phyloP scores from a whole-genome alignment of 257 asterid species.

The Solanum bukasovii region DNA sequence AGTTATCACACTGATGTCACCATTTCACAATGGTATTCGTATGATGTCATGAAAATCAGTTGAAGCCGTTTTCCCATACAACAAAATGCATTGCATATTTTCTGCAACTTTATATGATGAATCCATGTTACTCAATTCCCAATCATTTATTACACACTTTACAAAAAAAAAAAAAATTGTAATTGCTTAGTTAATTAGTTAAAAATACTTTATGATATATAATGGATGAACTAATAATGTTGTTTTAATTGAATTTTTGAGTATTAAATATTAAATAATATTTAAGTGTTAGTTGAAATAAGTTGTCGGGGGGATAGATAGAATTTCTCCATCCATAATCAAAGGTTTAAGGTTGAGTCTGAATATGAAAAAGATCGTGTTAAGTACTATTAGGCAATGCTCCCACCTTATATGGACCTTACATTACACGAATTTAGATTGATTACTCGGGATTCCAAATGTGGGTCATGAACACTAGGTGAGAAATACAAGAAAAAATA shows the following conservation, averaged over 20 bases:
- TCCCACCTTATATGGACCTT: not conserved
- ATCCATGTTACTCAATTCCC: not conserved
- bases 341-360: not conserved
- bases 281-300: not conserved
- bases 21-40: not conserved
- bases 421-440: not conserved
- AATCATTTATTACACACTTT: not conserved
- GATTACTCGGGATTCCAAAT: not conserved
- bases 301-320: not conserved
- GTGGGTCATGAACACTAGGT: no score
- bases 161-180: not conserved
- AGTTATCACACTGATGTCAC: not conserved
- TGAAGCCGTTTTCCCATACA: not conserved
- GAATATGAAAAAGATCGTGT: not conserved
- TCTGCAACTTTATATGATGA: not conserved
- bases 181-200: not conserved
- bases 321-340: not conserved
- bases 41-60: not conserved
- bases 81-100: not conserved
- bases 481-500: not conserved
- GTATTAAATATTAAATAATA: not conserved
- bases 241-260: not conserved
- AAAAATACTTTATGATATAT: not conserved
- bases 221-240: not conserved
- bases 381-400: not conserved